These are phyloP conservation scores for Arachis hypogaea DNA, from an alignment of 306 rosid genomes.

Conservation along the genomic window DNA sequence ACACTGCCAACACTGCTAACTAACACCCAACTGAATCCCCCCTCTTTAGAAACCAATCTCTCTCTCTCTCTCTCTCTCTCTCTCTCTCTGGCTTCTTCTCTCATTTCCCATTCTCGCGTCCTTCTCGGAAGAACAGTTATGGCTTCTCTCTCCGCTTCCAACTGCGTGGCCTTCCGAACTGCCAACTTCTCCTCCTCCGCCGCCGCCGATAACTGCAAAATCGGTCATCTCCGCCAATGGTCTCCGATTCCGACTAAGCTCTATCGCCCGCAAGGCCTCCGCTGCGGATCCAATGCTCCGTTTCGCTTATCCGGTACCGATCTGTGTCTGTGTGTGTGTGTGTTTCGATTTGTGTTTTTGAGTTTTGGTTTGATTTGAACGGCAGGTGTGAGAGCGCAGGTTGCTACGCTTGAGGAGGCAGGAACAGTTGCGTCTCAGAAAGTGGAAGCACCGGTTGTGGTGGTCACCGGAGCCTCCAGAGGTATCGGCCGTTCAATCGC, in stretches of 20 bases:
- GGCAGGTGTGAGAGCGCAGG: constrained; percentile 81
- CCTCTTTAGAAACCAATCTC: constrained; percentile 1
- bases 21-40: neutral
- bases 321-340: neutral
- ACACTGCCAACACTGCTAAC: neutral
- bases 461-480: constrained; percentile 96
- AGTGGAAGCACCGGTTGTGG: constrained; percentile 83
- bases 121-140: constrained; percentile 44
- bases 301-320: constrained; percentile 54
- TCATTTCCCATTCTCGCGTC: constrained; percentile 35
- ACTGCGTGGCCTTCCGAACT: constrained; percentile 54
- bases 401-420: constrained; percentile 68
- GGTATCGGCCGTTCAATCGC: constrained; percentile 92
- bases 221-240: constrained; percentile 53
- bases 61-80: neutral
- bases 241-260: constrained; percentile 49
- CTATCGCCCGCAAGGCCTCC: constrained; percentile 42
- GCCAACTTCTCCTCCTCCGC: constrained; percentile 18
- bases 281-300: constrained; percentile 52
- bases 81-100: constrained; percentile 31
- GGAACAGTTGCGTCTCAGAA: constrained; percentile 51
- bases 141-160: constrained; percentile 76
- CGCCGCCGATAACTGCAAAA: constrained; percentile 39
- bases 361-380: constrained; percentile 1
- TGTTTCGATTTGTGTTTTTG: neutral